Evolutionary conservation across 2,329 filamentous ascomycete genomes (phyloP).

Genomic region (Botrytis elliptica): DNA sequence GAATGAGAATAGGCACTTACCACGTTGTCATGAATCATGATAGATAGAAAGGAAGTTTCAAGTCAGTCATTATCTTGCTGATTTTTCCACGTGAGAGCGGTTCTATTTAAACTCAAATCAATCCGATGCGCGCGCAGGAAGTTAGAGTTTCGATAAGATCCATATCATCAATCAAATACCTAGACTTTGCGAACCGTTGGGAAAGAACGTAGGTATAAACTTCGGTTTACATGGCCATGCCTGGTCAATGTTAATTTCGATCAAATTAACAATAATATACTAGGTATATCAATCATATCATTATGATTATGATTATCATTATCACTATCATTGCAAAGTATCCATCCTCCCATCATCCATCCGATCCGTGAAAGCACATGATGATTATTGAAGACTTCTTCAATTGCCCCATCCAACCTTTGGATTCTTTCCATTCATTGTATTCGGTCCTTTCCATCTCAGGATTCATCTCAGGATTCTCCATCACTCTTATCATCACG

Average conservation of each 20-base stretch:
- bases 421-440: not conserved
- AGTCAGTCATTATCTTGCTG: not conserved
- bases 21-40: not conserved
- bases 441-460: conserved; percentile 2
- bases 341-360: not conserved
- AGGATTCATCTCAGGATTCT: not conserved
- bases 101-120: not conserved
- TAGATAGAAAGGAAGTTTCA: not conserved
- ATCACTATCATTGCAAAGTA: not conserved
- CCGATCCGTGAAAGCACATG: not conserved
- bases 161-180: not conserved
- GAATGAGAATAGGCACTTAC: no score
- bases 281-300: no score
- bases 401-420: not conserved
- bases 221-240: no score
- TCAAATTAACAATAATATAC: no score
- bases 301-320: not conserved
- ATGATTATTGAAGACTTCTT: not conserved
- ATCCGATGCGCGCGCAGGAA: not conserved
- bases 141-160: not conserved
- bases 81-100: not conserved
- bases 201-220: not conserved
- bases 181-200: not conserved
- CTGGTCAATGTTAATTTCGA: no score
- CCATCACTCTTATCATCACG: not conserved